Evolutionary conservation across 164 flowering plant species (phyloP).

Genomic region (Vitis rotundifolia): DNA sequence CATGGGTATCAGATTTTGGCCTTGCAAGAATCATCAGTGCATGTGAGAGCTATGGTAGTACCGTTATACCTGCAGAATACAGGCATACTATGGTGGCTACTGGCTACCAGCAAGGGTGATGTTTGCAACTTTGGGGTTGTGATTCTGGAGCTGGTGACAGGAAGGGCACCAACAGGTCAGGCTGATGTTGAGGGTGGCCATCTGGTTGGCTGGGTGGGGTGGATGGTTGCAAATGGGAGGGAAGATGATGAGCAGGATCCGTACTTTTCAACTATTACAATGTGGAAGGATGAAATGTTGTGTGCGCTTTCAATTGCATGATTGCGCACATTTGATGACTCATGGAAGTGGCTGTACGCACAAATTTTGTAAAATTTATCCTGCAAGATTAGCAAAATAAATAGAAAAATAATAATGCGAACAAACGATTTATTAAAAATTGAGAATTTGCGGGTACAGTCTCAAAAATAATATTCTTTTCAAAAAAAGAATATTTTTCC

Average conservation of each 20-base stretch:
- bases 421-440: too few species aligned
- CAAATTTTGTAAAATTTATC: too few species aligned
- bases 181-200: conserved; percentile 64
- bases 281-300: conserved; percentile 50
- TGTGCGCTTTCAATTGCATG: conserved; percentile 45
- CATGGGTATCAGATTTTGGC: conserved; percentile 70
- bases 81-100: conserved; percentile 62
- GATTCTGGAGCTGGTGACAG: conserved; percentile 62
- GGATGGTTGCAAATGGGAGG: conserved; percentile 41
- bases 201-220: conserved; percentile 70
- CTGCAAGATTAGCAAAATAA: too few species aligned
- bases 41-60: conserved; percentile 65
- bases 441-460: too few species aligned
- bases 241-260: conserved; percentile 47
- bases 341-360: too few species aligned
- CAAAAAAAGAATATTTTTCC: too few species aligned
- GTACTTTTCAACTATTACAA: conserved; percentile 10
- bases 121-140: conserved; percentile 75
- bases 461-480: too few species aligned
- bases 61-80: conserved; percentile 66
- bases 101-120: conserved; percentile 59
- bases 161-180: conserved; percentile 62
- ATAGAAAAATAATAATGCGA: too few species aligned
- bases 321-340: conserved; percentile 54
- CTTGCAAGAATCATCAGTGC: conserved; percentile 71